Evolutionary conservation across 2,329 filamentous ascomycete species (phyloP), one percentile per base, ranked within the genome.

Genomic region (Fusarium sp.): DNA sequence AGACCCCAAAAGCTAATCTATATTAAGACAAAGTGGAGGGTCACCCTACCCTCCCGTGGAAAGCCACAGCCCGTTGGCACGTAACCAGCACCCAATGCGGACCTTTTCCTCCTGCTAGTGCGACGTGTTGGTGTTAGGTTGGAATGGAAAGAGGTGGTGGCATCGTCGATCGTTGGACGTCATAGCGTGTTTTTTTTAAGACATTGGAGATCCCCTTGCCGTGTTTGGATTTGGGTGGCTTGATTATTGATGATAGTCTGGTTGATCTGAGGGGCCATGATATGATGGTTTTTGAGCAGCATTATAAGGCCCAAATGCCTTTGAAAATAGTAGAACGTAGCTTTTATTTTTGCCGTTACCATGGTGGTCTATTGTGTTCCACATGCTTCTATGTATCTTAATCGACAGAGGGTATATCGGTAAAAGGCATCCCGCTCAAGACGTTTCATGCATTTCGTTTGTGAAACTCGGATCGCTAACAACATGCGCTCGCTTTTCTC

Each of bases 401-500:
- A 52, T 52, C 16, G 25, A 50, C 3, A 32, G 50, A 54, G 50
- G 50, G 50, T 54, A 54, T 54, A 54, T 54, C 39, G 5, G 39
- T 7, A n/a, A 6, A 43, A 23, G 16, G 6, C 16, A 27, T 50
- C 16, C 45, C 7, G 11, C 13, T 23, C 20, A 45, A 25, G 20
- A 25, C 6, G 23, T 48, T n/a, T 52, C 48, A 54, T 20, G 50
- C 30, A 54, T 34, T 54, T n/a, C 50, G 11, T 13, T 20, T 32
- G 27, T 54, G 50, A 54, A 54, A 54, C 30, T 54, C 50, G 50
- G 50, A 32, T 39, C 34, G 25, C 35, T 41, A 6, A 58, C 35
- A 23, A 74, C 69, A 27, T 73, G 69, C 0, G 72, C 72, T 14
- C 35, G 59, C 18, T 75, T 75, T 35, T 73, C 66, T 0, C 72